These are phyloP conservation scores for Angomonas deanei DNA, from an alignment of 208 protist species.

Conservation along the genomic window DNA sequence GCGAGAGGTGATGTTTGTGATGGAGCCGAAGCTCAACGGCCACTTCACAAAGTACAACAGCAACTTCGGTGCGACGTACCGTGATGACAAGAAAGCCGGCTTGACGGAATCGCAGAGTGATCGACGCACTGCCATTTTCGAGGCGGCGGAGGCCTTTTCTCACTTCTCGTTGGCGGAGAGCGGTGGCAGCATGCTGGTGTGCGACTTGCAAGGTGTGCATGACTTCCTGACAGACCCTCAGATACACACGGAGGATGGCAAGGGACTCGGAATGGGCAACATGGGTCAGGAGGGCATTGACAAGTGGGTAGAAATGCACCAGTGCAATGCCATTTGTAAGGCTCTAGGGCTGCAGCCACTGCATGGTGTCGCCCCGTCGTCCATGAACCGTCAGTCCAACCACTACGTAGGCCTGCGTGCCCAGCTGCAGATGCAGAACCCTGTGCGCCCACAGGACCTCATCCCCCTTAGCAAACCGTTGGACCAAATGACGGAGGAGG, in stretches of 20 bases:
- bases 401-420: conserved; percentile 55
- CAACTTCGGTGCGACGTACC: conserved; percentile 78
- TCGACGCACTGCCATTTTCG: conserved; percentile 48
- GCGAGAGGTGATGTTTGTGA: conserved; percentile 68
- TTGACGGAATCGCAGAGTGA: conserved; percentile 34
- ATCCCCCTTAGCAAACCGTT: conserved; percentile 62
- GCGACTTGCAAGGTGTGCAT: conserved; percentile 77
- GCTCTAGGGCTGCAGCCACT: conserved; percentile 51
- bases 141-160: conserved; percentile 83
- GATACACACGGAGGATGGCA: conserved; percentile 75
- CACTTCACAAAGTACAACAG: conserved; percentile 88
- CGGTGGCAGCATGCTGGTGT: conserved; percentile 67
- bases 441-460: conserved; percentile 41
- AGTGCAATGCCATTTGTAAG: conserved; percentile 69
- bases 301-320: conserved; percentile 68
- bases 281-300: conserved; percentile 78
- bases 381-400: conserved; percentile 15
- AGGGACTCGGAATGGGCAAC: conserved; percentile 79
- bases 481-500: conserved; percentile 65
- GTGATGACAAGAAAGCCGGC: conserved; percentile 48
- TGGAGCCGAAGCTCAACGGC: conserved; percentile 85
- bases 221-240: conserved; percentile 84
- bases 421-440: conserved; percentile 37
- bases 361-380: conserved; percentile 8
- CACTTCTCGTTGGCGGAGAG: conserved; percentile 76